A percentile compares a stretch with the other conserved stretches of the same genome.
phyloP scores from a whole-genome alignment of 2,329 filamentous ascomycete species.

The Aphanocladium album region DNA sequence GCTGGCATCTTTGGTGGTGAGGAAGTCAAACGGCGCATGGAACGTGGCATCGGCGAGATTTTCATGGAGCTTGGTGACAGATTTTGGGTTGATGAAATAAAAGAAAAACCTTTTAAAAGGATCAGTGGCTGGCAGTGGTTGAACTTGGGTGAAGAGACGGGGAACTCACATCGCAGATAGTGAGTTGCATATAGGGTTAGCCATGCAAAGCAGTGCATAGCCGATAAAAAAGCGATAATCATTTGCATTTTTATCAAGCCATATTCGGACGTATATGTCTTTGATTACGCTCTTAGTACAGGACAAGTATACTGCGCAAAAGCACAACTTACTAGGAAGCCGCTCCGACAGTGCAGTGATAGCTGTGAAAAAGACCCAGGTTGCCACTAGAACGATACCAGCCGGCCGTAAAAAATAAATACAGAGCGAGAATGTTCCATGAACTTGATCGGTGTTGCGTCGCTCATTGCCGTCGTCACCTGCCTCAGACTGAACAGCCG shows the following conservation, averaged over 20 bases:
- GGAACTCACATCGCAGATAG: conserved; percentile 2
- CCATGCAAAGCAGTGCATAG: not conserved
- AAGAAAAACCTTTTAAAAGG: not conserved
- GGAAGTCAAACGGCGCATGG: not conserved
- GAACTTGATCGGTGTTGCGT: not conserved
- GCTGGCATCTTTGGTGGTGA: not conserved
- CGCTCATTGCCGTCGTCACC: not conserved
- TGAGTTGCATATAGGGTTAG: not conserved
- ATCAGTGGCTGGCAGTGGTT: not conserved
- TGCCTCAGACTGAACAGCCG: not conserved
- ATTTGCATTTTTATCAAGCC: not conserved
- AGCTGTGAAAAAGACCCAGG: not conserved
- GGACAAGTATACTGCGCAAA: too few relatives aligned
- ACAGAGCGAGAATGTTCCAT: not conserved
- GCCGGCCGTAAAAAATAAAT: not conserved
- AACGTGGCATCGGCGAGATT: not conserved
- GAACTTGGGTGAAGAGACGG: too few relatives aligned
- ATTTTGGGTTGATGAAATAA: not conserved
- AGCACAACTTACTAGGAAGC: not conserved
- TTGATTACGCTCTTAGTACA: not conserved
- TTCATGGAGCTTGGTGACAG: not conserved
- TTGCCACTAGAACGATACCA: not conserved
- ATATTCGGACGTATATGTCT: conserved; percentile 6
- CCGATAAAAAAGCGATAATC: not conserved
- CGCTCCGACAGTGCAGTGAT: not conserved